A percentile compares a stretch with the other conserved stretches of the same genome.
Conservation (phyloP, 2,329 filamentous ascomycete species). For the Leptographium procerum region DNA sequence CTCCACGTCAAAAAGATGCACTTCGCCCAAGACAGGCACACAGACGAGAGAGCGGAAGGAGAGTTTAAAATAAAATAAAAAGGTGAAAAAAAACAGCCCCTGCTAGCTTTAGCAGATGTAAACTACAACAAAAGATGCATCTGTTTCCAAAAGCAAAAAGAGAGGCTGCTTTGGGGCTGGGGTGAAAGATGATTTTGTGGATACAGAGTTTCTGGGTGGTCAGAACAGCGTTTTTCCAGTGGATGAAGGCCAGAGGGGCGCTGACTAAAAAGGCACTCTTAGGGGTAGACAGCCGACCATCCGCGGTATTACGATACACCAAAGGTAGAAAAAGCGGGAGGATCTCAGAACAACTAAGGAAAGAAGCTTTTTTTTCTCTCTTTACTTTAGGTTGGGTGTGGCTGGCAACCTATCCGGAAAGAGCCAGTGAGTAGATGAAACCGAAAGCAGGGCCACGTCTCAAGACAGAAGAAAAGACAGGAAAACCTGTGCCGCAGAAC, state of each 20-base stretch:
- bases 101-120: not conserved
- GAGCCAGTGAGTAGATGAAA: not conserved
- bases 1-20: not conserved
- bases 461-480: not conserved
- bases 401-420: not conserved
- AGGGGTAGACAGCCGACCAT: not conserved
- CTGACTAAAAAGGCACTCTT: not conserved
- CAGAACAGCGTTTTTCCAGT: not conserved
- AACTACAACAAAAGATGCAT: not conserved
- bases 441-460: not conserved
- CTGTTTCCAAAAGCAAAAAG: not conserved
- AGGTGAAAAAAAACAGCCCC: not conserved
- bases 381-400: not conserved
- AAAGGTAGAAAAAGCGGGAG: not conserved
- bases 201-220: not conserved
- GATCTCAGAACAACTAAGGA: not conserved
- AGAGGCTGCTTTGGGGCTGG: not conserved
- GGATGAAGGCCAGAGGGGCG: not conserved
- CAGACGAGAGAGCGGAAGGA: not conserved
- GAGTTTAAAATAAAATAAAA: not conserved
- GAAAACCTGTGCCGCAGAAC: not conserved
- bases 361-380: not conserved
- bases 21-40: not conserved
- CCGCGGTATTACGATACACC: not conserved
- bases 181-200: not conserved